phyloP scores from a whole-genome alignment of 306 rosid species.

The Gynostemma pentaphyllum region DNA sequence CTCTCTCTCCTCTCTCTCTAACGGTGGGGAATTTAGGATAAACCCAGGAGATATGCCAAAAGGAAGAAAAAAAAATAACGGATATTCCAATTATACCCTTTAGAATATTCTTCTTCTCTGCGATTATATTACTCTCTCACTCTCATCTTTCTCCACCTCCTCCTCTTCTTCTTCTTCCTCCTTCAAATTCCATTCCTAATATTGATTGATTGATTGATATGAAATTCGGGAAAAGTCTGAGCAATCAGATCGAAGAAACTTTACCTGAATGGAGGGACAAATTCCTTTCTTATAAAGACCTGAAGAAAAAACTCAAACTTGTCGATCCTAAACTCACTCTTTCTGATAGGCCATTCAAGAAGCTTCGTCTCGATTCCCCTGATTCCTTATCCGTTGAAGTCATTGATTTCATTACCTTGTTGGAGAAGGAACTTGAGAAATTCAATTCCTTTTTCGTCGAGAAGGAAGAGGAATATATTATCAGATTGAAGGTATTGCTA shows the following conservation, averaged over 20 bases:
- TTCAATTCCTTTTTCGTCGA: constrained; percentile 87
- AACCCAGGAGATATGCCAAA: constrained; percentile 5
- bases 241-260: constrained; percentile 83
- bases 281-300: constrained; percentile 84
- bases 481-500: constrained; percentile 68
- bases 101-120: constrained; percentile 10
- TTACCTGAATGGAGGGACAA: constrained; percentile 93
- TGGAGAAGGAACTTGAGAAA: constrained; percentile 88
- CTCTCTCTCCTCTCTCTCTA: background rate
- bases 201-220: constrained; percentile 7
- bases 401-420: constrained; percentile 41
- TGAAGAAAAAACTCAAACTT: constrained; percentile 77
- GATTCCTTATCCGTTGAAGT: constrained; percentile 37
- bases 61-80: background rate
- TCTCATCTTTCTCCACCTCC: background rate
- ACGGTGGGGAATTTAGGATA: too few relatives aligned
- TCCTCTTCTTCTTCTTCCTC: background rate
- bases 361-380: constrained; percentile 21
- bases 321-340: constrained; percentile 40
- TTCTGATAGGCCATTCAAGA: constrained; percentile 39
- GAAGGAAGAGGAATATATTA: constrained; percentile 92
- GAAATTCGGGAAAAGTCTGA: constrained; percentile 92
- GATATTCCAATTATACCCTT: constrained; percentile 17
- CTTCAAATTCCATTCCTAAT: background rate
- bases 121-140: background rate